A percentile compares a stretch with the other conserved stretches of the same genome.
Conservation (phyloP, 768 basidiomycete genomes). For the Lepiota venenata region DNA sequence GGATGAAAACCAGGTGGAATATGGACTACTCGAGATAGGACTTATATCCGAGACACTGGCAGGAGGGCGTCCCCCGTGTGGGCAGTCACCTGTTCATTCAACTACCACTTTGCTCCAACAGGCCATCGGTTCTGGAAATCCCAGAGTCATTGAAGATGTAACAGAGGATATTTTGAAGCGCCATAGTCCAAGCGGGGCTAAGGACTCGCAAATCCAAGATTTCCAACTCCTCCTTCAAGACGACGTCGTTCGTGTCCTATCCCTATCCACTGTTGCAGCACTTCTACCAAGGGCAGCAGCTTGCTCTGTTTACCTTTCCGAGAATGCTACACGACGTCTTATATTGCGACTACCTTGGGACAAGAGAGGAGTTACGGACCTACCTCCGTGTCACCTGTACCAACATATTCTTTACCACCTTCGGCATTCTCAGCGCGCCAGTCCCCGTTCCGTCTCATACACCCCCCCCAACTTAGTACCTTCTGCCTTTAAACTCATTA, state of each 20-base stretch:
- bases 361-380: background rate
- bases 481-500: constrained; percentile 39
- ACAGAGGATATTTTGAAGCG: background rate
- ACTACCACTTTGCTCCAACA: background rate
- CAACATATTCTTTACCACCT: constrained; percentile 7
- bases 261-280: background rate
- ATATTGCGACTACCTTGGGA: background rate
- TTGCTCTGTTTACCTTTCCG: background rate
- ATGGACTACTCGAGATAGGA: background rate
- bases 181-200: background rate
- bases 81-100: background rate
- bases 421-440: constrained; percentile 20
- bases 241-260: constrained; percentile 1
- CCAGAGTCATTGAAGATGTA: background rate
- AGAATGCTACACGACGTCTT: background rate
- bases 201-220: background rate
- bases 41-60: background rate
- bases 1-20: background rate
- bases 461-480: constrained; percentile 34
- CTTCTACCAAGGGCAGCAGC: background rate
- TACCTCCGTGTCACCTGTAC: background rate
- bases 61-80: background rate
- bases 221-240: constrained; percentile 1
- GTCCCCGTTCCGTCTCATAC: constrained; percentile 20
- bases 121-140: background rate